A percentile compares a stretch with the other conserved stretches of the same genome.
phyloP scores from a whole-genome alignment of 129 eudicot genomes.

The Mikania micrantha region DNA sequence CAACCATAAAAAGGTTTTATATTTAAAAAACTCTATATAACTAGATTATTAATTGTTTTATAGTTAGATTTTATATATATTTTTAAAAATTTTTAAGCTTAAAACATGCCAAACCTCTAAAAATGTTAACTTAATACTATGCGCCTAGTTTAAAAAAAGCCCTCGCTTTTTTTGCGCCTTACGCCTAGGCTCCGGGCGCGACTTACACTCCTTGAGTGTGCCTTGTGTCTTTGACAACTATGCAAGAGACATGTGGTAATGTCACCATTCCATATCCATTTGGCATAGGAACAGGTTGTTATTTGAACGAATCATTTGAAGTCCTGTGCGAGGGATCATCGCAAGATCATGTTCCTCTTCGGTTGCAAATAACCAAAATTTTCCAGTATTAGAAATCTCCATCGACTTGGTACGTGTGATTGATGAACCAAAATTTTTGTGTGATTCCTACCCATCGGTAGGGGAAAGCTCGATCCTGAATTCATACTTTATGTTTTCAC shows the following conservation, averaged over 20 bases:
- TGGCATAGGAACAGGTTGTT: slow-evolving; percentile 15
- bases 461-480: not conserved
- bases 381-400: slow-evolving; percentile 3
- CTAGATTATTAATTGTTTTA: no score
- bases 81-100: no score
- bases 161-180: no score
- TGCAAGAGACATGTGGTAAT: slow-evolving; percentile 14
- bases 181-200: no score
- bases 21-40: no score
- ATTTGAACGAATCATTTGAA: not conserved
- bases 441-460: not conserved
- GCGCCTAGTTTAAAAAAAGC: no score
- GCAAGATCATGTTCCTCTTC: not conserved
- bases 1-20: no score
- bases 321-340: not conserved
- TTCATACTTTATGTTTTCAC: slow-evolving; percentile 6
- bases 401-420: not conserved
- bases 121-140: no score
- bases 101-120: no score
- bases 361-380: not conserved
- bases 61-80: no score
- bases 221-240: no score
- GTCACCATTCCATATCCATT: slow-evolving; percentile 15
- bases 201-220: no score
- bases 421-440: not conserved